A percentile compares a stretch with the other conserved stretches of the same genome.
These are phyloP conservation scores for Raphidocelis subcapitata DNA, from an alignment of 139 green algal genomes.

Conservation along the genomic window DNA sequence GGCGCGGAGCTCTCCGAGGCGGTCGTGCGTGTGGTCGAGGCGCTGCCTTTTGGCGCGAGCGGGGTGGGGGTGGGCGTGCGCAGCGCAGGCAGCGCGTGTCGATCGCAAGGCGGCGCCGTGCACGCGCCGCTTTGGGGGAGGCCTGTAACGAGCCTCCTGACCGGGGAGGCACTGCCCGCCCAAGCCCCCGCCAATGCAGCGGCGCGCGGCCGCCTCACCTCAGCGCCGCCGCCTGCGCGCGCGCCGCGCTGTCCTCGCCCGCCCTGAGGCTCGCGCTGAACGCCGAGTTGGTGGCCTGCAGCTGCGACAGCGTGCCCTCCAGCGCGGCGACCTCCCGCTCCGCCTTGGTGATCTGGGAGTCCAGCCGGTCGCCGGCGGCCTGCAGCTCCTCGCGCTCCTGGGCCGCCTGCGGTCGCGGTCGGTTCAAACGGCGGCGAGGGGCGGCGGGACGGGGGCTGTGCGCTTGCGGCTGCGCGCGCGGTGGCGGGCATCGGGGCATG, in stretches of 20 bases:
- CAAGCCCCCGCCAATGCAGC: background rate
- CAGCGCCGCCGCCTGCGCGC: slow-evolving; percentile 42
- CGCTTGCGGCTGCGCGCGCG: background rate
- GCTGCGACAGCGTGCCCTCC: slow-evolving; percentile 62
- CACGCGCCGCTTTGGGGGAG: too few species aligned
- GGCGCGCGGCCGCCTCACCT: slow-evolving; percentile 9
- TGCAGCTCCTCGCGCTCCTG: slow-evolving; percentile 85
- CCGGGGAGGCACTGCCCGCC: too few species aligned
- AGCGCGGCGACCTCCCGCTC: slow-evolving; percentile 54
- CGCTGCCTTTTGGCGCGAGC: slow-evolving; percentile 11
- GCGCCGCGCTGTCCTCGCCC: slow-evolving; percentile 34
- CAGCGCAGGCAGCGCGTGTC: slow-evolving; percentile 16
- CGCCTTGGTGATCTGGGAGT: slow-evolving; percentile 54
- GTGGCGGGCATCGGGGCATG: background rate
- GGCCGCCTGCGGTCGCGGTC: slow-evolving; percentile 50
- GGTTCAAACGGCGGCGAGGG: background rate
- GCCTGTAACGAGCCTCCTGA: too few species aligned
- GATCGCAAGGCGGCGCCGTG: too few species aligned
- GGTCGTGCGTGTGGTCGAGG: slow-evolving; percentile 16
- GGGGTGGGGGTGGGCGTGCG: slow-evolving; percentile 25
- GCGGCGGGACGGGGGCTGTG: background rate
- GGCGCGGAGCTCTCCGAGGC: background rate
- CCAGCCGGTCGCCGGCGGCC: slow-evolving; percentile 58
- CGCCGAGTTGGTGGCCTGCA: slow-evolving; percentile 57
- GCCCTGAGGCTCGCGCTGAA: slow-evolving; percentile 49